Evolutionary conservation across 192 early-diverging fungal species (phyloP), one percentile per base, ranked within the genome.

Genomic region (Entomortierella lignicola): DNA sequence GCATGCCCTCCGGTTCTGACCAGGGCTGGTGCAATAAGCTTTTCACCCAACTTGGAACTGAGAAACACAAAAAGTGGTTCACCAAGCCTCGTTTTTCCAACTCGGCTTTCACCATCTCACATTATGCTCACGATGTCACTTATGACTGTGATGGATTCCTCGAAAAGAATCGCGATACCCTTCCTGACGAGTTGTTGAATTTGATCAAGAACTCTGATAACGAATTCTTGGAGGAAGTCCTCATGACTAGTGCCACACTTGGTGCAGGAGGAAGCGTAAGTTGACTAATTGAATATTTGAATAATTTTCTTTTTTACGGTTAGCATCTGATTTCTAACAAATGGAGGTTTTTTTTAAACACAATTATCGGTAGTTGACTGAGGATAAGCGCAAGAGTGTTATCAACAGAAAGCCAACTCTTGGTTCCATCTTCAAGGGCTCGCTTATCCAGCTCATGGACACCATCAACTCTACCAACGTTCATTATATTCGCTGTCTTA

Each of bases 111-210:
- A 97, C 94, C 21, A 91, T 99, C 80, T 91, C 90, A 59, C 98
- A 99, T 85, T 99, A 98, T 80, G 98, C 98, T 34, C 87, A 91
- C 69, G 95, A 95, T 66, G 98, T 99, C 31, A 89, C 87, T 25
- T 99, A 99, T 74, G 95, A 97, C 64, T 91, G 92, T 26, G 96
- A 96, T n/a, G 94, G 94, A 47, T 98, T 99, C 81, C 88, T 98
- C 60, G 98, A 99, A 77, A 99, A 99, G 86, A 99, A 99, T 85
- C 96, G 93, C 85, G 98, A 99, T 85, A 98, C 97, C 25, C 96
- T 99, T 34, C 92, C 95, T 17, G 96, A 97, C 25, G 97, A 99
- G 71, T 85, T 94, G 71, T 83, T 96, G 77, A 87, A 87, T 27
- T 81, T 96, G 31, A 85, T 99, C 63, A 91, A 93, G 63, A 89